Evolutionary conservation across 1,139 yeast genomes (phyloP).

Genomic region (Zygotorulaspora mrakii): DNA sequence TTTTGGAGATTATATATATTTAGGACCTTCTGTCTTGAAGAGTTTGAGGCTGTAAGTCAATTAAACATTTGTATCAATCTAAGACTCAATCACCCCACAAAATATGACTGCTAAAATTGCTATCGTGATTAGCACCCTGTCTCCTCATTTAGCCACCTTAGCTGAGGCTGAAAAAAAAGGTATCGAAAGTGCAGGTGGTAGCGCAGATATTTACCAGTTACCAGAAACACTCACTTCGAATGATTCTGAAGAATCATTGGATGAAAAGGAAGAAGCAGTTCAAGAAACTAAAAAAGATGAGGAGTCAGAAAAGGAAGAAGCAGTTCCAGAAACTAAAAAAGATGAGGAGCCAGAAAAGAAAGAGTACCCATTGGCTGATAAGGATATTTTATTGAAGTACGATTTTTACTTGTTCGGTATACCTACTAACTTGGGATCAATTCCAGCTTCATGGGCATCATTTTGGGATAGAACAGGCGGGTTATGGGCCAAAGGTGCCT

Average conservation of each 20-base stretch:
- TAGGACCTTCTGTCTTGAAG: no score
- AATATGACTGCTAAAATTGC: constrained; percentile 51
- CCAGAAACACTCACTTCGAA: constrained; percentile 50
- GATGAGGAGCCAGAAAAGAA: constrained; percentile 60
- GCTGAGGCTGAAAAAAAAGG: constrained; percentile 58
- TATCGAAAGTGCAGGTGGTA: constrained; percentile 55
- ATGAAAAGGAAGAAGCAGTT: constrained; percentile 49
- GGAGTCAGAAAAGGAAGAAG: not conserved
- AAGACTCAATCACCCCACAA: constrained; percentile 5
- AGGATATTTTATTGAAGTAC: constrained; percentile 46
- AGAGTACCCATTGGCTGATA: constrained; percentile 50
- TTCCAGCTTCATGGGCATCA: constrained; percentile 61
- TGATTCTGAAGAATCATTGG: constrained; percentile 48
- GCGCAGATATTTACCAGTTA: constrained; percentile 57
- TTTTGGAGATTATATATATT: no score
- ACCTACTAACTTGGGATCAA: constrained; percentile 61
- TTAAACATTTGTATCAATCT: not conserved
- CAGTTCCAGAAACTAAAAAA: constrained; percentile 3
- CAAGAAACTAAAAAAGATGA: no score
- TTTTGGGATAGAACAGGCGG: constrained; percentile 63
- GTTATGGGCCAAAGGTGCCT: constrained; percentile 56
- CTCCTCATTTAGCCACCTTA: constrained; percentile 55
- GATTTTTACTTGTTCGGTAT: constrained; percentile 63
- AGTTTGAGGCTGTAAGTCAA: no score
- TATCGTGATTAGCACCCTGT: constrained; percentile 58